Evolutionary conservation across 805 yeast genomes (phyloP).

Genomic region (Yamadazyma laniorum): DNA sequence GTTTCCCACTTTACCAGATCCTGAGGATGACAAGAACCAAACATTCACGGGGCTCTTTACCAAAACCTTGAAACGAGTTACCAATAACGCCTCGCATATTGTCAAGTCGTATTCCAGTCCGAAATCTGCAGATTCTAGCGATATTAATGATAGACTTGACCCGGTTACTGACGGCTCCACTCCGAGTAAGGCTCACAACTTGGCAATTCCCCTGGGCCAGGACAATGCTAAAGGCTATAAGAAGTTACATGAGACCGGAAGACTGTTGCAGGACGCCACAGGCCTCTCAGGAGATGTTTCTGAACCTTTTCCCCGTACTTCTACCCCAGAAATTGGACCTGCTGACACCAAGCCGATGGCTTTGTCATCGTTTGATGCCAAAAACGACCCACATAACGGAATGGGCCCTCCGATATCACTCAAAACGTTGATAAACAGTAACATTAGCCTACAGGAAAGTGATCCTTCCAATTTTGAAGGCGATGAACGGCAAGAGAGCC

Average conservation of each 20-base stretch:
- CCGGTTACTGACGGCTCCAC: constrained; percentile 1
- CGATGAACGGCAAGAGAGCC: constrained; percentile 1
- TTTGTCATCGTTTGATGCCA: background rate
- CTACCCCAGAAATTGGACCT: background rate
- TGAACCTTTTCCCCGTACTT: background rate
- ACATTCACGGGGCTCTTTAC: constrained; percentile 35
- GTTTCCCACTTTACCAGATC: constrained; percentile 45
- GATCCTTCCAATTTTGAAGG: constrained; percentile 1
- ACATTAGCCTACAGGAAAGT: background rate
- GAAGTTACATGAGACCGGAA: constrained; percentile 4
- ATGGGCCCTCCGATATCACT: background rate
- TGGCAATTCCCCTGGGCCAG: constrained; percentile 1
- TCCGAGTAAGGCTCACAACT: constrained; percentile 7
- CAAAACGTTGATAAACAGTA: background rate
- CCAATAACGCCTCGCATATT: constrained; percentile 40
- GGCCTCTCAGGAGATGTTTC: background rate
- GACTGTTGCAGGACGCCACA: constrained; percentile 8
- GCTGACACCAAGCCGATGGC: background rate
- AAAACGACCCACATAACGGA: background rate
- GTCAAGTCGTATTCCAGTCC: constrained; percentile 22
- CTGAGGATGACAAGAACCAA: constrained; percentile 32
- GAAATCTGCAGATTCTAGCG: constrained; percentile 11
- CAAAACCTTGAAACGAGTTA: constrained; percentile 40
- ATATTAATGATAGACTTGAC: constrained; percentile 5
- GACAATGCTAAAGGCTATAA: background rate